Percentiles rank a stretch among this genome's conserved stretches.
These are phyloP conservation scores for Heteromeles arbutifolia DNA, from an alignment of 306 rosid species.

Conservation along the genomic window DNA sequence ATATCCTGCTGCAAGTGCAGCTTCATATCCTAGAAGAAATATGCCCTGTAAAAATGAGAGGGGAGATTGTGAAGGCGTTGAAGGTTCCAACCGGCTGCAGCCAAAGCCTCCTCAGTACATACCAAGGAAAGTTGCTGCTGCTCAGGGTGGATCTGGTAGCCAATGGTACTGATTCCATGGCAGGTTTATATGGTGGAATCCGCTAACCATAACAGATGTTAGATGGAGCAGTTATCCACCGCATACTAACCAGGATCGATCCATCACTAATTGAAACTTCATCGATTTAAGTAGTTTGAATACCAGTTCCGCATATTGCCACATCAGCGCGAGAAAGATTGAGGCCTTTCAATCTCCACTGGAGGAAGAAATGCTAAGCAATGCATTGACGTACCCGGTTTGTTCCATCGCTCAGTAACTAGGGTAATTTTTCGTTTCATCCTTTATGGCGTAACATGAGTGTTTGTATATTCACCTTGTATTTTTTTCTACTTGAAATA, in stretches of 20 bases:
- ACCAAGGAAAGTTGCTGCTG: conserved; percentile 80
- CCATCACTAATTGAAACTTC: conserved; percentile 2
- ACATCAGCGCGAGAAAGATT: conserved; percentile 7
- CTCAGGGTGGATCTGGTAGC: conserved; percentile 66
- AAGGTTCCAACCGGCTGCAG: conserved; percentile 72
- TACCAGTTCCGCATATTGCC: not conserved
- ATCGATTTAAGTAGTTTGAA: not conserved
- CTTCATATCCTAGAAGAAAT: conserved; percentile 79
- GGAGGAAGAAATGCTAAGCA: conserved; percentile 11
- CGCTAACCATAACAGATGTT: not conserved
- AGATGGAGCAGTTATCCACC: conserved; percentile 10
- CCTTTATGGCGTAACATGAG: not conserved
- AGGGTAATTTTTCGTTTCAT: not conserved
- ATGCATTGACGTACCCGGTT: conserved; percentile 10
- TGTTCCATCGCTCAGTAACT: conserved; percentile 17
- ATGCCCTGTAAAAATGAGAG: conserved; percentile 69
- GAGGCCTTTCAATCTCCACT: conserved; percentile 4
- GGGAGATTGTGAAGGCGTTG: conserved; percentile 63
- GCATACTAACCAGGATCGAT: conserved; percentile 1
- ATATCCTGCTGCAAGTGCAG: conserved; percentile 44
- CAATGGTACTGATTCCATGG: conserved; percentile 60
- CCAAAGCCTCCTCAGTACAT: conserved; percentile 74
- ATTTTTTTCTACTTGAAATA: not conserved
- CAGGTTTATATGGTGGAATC: not conserved
- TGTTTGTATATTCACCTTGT: not conserved